Conservation (phyloP, 139 green algal genomes). For the Raphidocelis subcapitata region DNA sequence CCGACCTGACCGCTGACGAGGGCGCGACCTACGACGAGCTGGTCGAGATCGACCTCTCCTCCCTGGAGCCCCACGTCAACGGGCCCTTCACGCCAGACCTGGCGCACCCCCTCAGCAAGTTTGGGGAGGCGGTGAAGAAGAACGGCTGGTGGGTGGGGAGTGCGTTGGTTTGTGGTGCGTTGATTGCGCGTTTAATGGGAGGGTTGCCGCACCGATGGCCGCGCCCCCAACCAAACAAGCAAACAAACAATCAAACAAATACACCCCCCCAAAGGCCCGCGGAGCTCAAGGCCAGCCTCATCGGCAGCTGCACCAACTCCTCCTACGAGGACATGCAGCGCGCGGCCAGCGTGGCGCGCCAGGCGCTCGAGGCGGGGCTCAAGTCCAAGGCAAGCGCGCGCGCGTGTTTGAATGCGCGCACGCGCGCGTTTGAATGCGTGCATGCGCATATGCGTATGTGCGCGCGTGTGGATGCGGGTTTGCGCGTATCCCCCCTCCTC, state of each 20-base stretch:
- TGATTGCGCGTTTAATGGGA: too few species aligned
- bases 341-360: constrained; percentile 72
- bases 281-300: constrained; percentile 78
- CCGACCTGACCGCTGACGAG: constrained; percentile 67
- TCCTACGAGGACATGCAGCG: constrained; percentile 95
- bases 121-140: constrained; percentile 69
- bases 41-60: constrained; percentile 91
- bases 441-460: too few species aligned
- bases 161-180: too few species aligned
- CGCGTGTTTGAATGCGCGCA: too few species aligned
- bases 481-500: too few species aligned
- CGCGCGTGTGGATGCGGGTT: too few species aligned
- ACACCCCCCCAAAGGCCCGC: too few species aligned
- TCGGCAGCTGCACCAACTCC: constrained; percentile 93
- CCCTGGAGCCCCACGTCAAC: constrained; percentile 95
- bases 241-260: too few species aligned
- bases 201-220: too few species aligned
- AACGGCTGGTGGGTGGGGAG: constrained; percentile 62
- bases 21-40: constrained; percentile 88
- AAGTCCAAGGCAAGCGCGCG: constrained; percentile 88
- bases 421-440: too few species aligned
- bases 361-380: constrained; percentile 79
- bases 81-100: constrained; percentile 95
- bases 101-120: constrained; percentile 78
- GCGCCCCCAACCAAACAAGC: too few species aligned